Conservation (phyloP, 768 basidiomycete genomes). For the Boletus reticulatus region DNA sequence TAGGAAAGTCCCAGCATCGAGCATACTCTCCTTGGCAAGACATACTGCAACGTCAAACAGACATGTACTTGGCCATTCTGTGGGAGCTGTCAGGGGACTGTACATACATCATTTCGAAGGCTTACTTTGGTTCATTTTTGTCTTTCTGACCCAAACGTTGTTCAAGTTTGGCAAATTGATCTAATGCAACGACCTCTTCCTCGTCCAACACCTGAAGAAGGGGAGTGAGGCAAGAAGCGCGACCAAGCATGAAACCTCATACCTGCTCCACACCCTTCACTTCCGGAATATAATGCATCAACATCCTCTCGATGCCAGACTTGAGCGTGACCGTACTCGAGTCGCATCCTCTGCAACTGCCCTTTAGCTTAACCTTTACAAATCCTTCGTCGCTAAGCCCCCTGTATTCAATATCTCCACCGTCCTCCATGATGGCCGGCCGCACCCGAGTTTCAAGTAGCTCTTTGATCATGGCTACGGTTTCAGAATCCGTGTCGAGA, state of each 20-base stretch:
- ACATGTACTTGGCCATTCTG: slow-evolving; percentile 86
- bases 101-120: slow-evolving; percentile 7
- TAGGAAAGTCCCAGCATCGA: not conserved
- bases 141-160: slow-evolving; percentile 51
- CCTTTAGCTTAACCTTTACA: slow-evolving; percentile 91
- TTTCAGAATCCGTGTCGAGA: slow-evolving; percentile 91
- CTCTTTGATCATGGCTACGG: slow-evolving; percentile 99
- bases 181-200: slow-evolving; percentile 83
- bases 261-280: slow-evolving; percentile 91
- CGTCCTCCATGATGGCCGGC: slow-evolving; percentile 98
- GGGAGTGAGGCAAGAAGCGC: slow-evolving; percentile 5
- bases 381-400: slow-evolving; percentile 84
- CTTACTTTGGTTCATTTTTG: slow-evolving; percentile 47
- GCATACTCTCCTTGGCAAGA: not conserved
- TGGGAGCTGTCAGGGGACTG: slow-evolving; percentile 6
- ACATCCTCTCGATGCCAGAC: slow-evolving; percentile 96
- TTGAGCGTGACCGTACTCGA: slow-evolving; percentile 95
- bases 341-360: slow-evolving; percentile 93
- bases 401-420: slow-evolving; percentile 95
- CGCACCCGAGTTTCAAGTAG: slow-evolving; percentile 91
- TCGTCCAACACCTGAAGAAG: slow-evolving; percentile 72
- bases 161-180: slow-evolving; percentile 90
- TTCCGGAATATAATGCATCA: slow-evolving; percentile 98
- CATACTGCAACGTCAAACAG: slow-evolving; percentile 41
- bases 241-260: slow-evolving; percentile 1